A percentile compares a stretch with the other conserved stretches of the same genome.
phyloP scores from a whole-genome alignment of 768 basidiomycete genomes.

The Russula sp. region DNA sequence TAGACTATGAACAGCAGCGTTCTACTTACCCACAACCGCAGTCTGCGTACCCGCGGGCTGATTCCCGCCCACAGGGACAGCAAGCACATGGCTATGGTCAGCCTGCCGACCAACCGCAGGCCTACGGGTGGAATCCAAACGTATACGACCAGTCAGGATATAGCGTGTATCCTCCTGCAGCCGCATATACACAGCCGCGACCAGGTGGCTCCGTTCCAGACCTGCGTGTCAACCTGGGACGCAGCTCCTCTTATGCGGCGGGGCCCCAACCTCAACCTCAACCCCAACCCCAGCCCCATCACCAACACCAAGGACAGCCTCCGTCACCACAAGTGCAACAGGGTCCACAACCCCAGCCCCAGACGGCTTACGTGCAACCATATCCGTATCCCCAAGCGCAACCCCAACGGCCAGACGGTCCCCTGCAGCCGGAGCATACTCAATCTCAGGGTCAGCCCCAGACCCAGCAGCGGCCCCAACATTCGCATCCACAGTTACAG shows the following conservation, averaged over 20 bases:
- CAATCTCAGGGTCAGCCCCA: slow-evolving; percentile 25
- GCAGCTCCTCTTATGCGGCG: not conserved
- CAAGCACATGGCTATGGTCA: slow-evolving; percentile 26
- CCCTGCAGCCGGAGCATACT: not conserved
- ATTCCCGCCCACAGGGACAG: slow-evolving; percentile 27
- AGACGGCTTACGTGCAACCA: slow-evolving; percentile 24
- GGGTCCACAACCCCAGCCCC: slow-evolving; percentile 25
- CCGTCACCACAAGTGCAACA: slow-evolving; percentile 25
- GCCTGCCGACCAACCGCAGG: slow-evolving; percentile 30
- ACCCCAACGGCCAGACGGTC: slow-evolving; percentile 14
- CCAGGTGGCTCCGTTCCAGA: slow-evolving; percentile 23
- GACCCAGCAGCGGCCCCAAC: not conserved
- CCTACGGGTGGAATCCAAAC: slow-evolving; percentile 46
- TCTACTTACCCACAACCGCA: slow-evolving; percentile 23
- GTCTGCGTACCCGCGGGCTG: slow-evolving; percentile 28
- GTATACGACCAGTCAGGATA: slow-evolving; percentile 41
- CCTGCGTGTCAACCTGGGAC: not conserved
- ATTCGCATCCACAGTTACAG: not conserved
- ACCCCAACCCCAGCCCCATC: slow-evolving; percentile 16
- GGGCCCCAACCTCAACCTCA: slow-evolving; percentile 23
- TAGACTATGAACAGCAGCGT: slow-evolving; percentile 51
- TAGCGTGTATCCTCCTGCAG: slow-evolving; percentile 31
- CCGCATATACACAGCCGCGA: slow-evolving; percentile 26
- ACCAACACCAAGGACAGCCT: slow-evolving; percentile 27
- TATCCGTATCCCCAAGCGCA: slow-evolving; percentile 19